These are phyloP conservation scores for Fusarium fracticaudum DNA, from an alignment of 2,329 filamentous ascomycete genomes.

Conservation along the genomic window DNA sequence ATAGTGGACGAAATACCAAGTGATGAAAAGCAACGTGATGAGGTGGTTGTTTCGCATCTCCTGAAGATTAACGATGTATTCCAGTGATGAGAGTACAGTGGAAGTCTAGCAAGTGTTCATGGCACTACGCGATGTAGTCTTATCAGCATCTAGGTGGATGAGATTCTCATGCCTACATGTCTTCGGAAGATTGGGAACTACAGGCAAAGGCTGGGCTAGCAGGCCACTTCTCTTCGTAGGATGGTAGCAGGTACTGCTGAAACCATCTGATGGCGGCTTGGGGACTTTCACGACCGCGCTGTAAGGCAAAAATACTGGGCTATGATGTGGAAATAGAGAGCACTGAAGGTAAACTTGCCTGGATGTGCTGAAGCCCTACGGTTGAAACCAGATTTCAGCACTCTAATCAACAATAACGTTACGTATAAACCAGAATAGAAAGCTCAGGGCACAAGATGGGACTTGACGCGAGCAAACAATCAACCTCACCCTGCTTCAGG, in stretches of 20 bases:
- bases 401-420: background rate
- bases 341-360: background rate
- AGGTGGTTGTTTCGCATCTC: background rate
- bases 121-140: background rate
- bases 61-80: background rate
- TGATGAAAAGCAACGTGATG: background rate
- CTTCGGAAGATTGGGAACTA: background rate
- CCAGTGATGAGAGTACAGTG: background rate
- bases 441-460: background rate
- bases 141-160: background rate
- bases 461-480: background rate
- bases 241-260: background rate
- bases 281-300: background rate
- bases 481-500: background rate
- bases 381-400: background rate
- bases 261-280: background rate
- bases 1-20: too few species aligned
- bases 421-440: background rate
- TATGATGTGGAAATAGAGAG: background rate
- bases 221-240: background rate
- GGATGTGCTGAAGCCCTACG: constrained; percentile 1
- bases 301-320: background rate
- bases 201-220: background rate
- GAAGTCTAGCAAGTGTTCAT: background rate
- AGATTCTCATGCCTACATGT: background rate